phyloP scores from a whole-genome alignment of 208 protist genomes.

The Wallacemonas sp. region DNA sequence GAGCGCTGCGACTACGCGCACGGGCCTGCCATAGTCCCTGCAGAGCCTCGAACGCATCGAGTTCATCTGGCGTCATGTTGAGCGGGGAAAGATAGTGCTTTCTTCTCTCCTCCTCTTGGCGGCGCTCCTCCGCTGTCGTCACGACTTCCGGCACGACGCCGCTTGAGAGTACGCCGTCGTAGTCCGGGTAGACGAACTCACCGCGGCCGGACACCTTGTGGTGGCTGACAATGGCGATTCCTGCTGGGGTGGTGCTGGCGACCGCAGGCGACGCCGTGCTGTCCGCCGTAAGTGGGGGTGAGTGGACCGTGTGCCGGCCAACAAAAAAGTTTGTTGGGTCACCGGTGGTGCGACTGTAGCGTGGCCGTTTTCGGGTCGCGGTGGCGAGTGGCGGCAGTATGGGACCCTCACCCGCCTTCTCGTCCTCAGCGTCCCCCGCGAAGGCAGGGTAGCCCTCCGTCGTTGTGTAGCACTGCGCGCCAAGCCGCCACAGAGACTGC shows the following conservation, averaged over 20 bases:
- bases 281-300: too few relatives aligned
- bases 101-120: constrained; percentile 32
- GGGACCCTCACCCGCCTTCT: constrained; percentile 48
- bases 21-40: constrained; percentile 73
- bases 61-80: constrained; percentile 65
- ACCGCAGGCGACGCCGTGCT: constrained; percentile 5
- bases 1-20: constrained; percentile 51
- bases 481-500: constrained; percentile 51
- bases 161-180: constrained; percentile 83
- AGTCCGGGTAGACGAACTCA: constrained; percentile 79
- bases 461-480: constrained; percentile 37
- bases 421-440: constrained; percentile 63
- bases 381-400: constrained; percentile 45
- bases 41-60: constrained; percentile 79
- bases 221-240: constrained; percentile 80
- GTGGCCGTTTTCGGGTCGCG: not conserved
- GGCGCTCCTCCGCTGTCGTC: constrained; percentile 58
- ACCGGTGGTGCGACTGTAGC: not conserved
- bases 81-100: constrained; percentile 58
- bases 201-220: constrained; percentile 75
- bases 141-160: constrained; percentile 80
- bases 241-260: not conserved
- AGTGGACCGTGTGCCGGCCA: not conserved
- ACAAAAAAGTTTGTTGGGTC: constrained; percentile 3
- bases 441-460: constrained; percentile 54